Percentiles rank a stretch among this genome's conserved stretches.
These are phyloP conservation scores for Phlegmacium glaucopus DNA, from an alignment of 768 basidiomycete genomes.

Conservation along the genomic window DNA sequence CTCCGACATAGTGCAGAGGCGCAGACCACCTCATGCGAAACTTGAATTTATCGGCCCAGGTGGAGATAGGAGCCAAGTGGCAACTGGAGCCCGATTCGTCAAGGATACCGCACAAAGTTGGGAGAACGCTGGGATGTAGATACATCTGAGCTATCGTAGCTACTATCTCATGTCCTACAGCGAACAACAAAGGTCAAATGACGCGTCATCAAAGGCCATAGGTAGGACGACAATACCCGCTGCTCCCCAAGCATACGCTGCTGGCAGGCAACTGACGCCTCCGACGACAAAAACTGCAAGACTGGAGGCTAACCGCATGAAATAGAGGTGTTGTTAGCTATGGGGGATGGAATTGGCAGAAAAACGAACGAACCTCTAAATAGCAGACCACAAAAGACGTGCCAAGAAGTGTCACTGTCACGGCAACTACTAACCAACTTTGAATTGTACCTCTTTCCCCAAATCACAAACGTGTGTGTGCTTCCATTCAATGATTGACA, in stretches of 20 bases:
- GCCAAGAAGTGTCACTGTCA: too few species aligned
- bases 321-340: too few species aligned
- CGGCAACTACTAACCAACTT: too few species aligned
- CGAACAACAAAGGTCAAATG: slow-evolving; percentile 20
- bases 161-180: slow-evolving; percentile 81
- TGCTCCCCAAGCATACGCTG: slow-evolving; percentile 39
- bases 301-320: background rate
- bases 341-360: too few species aligned
- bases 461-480: too few species aligned
- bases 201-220: background rate
- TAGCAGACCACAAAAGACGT: too few species aligned
- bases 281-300: background rate
- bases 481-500: too few species aligned
- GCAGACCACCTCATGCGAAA: slow-evolving; percentile 63
- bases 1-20: slow-evolving; percentile 72
- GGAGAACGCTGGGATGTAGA: slow-evolving; percentile 68
- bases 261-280: slow-evolving; percentile 8
- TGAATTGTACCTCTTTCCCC: too few species aligned
- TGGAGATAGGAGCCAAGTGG: slow-evolving; percentile 77
- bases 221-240: slow-evolving; percentile 27
- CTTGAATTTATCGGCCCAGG: slow-evolving; percentile 84
- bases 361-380: too few species aligned
- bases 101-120: slow-evolving; percentile 70
- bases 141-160: slow-evolving; percentile 95
- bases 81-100: slow-evolving; percentile 45